These are phyloP conservation scores for Peronospora belbahrii DNA, from an alignment of 352 stramenopile genomes.

Conservation along the genomic window DNA sequence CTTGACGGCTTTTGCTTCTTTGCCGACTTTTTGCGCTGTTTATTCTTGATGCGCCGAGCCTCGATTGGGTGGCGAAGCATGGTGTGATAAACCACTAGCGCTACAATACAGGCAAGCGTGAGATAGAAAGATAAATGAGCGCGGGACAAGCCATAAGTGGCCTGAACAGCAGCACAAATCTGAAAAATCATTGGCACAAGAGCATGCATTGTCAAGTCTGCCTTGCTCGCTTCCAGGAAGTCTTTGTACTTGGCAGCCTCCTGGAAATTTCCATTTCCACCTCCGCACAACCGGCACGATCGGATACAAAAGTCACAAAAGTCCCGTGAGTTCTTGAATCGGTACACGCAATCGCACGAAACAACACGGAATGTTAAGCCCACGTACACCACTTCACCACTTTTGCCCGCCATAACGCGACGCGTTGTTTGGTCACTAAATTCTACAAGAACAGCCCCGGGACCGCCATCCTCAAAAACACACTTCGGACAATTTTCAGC, in stretches of 20 bases:
- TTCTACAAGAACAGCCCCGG: slow-evolving; percentile 63
- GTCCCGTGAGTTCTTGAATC: slow-evolving; percentile 46
- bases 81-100: slow-evolving; percentile 44
- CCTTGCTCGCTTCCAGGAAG: slow-evolving; percentile 58
- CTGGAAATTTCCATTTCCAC: slow-evolving; percentile 65
- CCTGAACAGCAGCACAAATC: slow-evolving; percentile 34
- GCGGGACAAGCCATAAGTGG: slow-evolving; percentile 36
- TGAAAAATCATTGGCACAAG: slow-evolving; percentile 47
- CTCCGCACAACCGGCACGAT: slow-evolving; percentile 63
- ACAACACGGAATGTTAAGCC: slow-evolving; percentile 79
- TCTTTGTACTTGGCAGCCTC: slow-evolving; percentile 71
- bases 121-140: slow-evolving; percentile 52
- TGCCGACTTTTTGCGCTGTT: slow-evolving; percentile 37
- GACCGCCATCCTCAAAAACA: slow-evolving; percentile 71
- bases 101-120: slow-evolving; percentile 32
- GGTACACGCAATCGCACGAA: slow-evolving; percentile 76
- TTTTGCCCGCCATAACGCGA: slow-evolving; percentile 30
- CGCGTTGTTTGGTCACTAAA: slow-evolving; percentile 45
- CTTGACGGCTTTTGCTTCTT: slow-evolving; percentile 49
- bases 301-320: slow-evolving; percentile 75
- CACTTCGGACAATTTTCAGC: slow-evolving; percentile 77
- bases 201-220: slow-evolving; percentile 47
- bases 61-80: slow-evolving; percentile 50
- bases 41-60: slow-evolving; percentile 45
- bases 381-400: slow-evolving; percentile 49